phyloP scores from a whole-genome alignment of 1,284 basidiomycete species.

The Sanghuangporus sanghuang region DNA sequence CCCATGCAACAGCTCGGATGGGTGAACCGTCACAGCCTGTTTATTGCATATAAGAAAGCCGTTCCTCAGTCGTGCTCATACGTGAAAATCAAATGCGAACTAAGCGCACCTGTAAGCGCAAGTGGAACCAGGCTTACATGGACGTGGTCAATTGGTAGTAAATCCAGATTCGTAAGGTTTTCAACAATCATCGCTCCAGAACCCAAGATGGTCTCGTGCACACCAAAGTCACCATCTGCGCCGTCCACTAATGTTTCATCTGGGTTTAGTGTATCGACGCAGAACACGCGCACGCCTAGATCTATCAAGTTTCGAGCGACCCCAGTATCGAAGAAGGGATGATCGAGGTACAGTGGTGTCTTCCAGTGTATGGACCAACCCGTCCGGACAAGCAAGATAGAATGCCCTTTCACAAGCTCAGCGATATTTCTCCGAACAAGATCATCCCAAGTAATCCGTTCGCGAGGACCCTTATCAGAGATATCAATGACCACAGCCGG shows the following conservation, averaged over 20 bases:
- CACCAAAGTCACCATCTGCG: constrained; percentile 36
- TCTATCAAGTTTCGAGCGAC: constrained; percentile 45
- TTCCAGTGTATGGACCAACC: constrained; percentile 58
- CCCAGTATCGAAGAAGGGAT: constrained; percentile 55
- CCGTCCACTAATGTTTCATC: constrained; percentile 49
- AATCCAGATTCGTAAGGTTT: constrained; percentile 52
- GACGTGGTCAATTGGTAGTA: constrained; percentile 33
- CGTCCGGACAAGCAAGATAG: constrained; percentile 47
- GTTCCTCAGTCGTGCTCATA: background rate
- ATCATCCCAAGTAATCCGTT: constrained; percentile 49
- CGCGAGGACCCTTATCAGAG: constrained; percentile 31
- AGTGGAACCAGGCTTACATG: constrained; percentile 54
- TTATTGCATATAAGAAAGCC: background rate
- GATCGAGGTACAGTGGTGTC: constrained; percentile 46
- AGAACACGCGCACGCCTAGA: constrained; percentile 49
- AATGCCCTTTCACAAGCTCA: constrained; percentile 27
- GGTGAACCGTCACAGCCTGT: constrained; percentile 58
- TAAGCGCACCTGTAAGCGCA: constrained; percentile 31
- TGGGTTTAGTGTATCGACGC: constrained; percentile 58
- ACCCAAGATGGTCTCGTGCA: constrained; percentile 54
- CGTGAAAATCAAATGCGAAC: background rate
- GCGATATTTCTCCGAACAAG: constrained; percentile 30
- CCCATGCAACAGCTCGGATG: constrained; percentile 56
- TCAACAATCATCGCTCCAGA: constrained; percentile 59
- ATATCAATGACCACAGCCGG: constrained; percentile 42